These are phyloP conservation scores for Beauveria pseudobassiana DNA, from an alignment of 2,329 filamentous ascomycete genomes.

Conservation along the genomic window DNA sequence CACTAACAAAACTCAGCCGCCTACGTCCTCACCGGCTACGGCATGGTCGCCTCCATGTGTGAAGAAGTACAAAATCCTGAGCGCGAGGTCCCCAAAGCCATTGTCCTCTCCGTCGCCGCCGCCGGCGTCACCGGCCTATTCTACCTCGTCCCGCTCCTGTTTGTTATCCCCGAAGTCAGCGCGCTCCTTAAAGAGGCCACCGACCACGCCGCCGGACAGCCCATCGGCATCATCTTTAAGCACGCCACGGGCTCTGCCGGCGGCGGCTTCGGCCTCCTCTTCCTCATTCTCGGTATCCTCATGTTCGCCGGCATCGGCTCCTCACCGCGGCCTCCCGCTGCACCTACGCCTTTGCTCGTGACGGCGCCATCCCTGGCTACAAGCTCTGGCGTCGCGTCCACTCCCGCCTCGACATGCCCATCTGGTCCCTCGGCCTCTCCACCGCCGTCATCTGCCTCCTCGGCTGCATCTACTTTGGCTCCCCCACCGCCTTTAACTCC, in stretches of 20 bases:
- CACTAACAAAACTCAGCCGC: conserved; percentile 23
- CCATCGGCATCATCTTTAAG: conserved; percentile 70
- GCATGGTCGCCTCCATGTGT: conserved; percentile 47
- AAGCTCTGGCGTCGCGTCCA: conserved; percentile 60
- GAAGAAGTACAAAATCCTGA: conserved; percentile 56
- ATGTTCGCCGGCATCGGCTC: conserved; percentile 71
- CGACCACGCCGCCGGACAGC: conserved; percentile 45
- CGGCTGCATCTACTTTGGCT: conserved; percentile 74
- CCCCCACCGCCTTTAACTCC: conserved; percentile 67
- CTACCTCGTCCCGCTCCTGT: conserved; percentile 68
- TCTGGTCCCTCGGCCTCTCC: conserved; percentile 62
- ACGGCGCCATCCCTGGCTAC: conserved; percentile 66
- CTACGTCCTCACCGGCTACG: conserved; percentile 39
- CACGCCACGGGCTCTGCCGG: conserved; percentile 63
- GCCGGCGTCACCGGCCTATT: conserved; percentile 54
- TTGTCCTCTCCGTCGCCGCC: conserved; percentile 58
- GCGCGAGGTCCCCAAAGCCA: conserved; percentile 57
- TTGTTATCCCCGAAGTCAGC: conserved; percentile 63
- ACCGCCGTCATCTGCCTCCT: conserved; percentile 62
- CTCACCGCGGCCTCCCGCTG: conserved; percentile 67
- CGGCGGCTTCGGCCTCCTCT: conserved; percentile 68
- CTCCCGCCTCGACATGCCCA: conserved; percentile 57
- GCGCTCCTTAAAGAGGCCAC: conserved; percentile 58
- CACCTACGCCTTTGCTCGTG: conserved; percentile 69
- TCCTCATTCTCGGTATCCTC: conserved; percentile 68